Evolutionary conservation across 306 rosid species (phyloP).

Genomic region (Dicorynia guianensis): DNA sequence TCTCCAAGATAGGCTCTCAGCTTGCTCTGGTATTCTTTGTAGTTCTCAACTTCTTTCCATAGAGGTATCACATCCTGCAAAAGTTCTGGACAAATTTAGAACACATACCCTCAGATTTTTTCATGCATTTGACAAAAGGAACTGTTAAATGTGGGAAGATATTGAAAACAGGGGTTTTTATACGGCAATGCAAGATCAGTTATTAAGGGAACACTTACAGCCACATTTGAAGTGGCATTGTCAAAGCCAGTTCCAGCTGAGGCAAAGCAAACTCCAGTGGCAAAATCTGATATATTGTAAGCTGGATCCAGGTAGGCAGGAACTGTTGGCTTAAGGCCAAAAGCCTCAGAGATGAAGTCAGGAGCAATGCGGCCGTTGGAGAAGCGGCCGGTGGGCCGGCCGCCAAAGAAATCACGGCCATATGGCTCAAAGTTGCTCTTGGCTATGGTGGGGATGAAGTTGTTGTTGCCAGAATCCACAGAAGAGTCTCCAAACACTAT

Average conservation of each 20-base stretch:
- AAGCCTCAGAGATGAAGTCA: slow-evolving; percentile 63
- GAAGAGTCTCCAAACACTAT: slow-evolving; percentile 77
- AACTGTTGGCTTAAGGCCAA: slow-evolving; percentile 56
- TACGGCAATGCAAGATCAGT: neutral
- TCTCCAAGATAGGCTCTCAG: slow-evolving; percentile 48
- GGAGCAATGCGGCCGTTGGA: slow-evolving; percentile 65
- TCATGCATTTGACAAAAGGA: neutral
- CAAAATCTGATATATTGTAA: slow-evolving; percentile 56
- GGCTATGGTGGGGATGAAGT: slow-evolving; percentile 72
- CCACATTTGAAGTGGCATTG: slow-evolving; percentile 61
- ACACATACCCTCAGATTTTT: neutral
- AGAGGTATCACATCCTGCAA: slow-evolving; percentile 66
- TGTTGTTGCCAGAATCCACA: slow-evolving; percentile 76
- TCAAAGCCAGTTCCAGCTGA: slow-evolving; percentile 77
- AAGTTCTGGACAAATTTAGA: neutral
- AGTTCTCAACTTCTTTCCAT: slow-evolving; percentile 73
- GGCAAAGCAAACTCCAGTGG: slow-evolving; percentile 77
- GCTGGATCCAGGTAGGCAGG: slow-evolving; percentile 72
- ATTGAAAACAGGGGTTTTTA: neutral
- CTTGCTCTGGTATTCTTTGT: slow-evolving; percentile 60
- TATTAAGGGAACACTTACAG: slow-evolving; percentile 44
- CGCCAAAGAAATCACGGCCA: slow-evolving; percentile 60
- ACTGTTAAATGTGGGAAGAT: neutral
- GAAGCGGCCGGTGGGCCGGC: slow-evolving; percentile 62
- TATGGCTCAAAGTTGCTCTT: slow-evolving; percentile 68